Percentiles rank a stretch among this genome's conserved stretches.
These are phyloP conservation scores for Colletotrichum magnum DNA, from an alignment of 2,329 filamentous ascomycete species.

Conservation along the genomic window DNA sequence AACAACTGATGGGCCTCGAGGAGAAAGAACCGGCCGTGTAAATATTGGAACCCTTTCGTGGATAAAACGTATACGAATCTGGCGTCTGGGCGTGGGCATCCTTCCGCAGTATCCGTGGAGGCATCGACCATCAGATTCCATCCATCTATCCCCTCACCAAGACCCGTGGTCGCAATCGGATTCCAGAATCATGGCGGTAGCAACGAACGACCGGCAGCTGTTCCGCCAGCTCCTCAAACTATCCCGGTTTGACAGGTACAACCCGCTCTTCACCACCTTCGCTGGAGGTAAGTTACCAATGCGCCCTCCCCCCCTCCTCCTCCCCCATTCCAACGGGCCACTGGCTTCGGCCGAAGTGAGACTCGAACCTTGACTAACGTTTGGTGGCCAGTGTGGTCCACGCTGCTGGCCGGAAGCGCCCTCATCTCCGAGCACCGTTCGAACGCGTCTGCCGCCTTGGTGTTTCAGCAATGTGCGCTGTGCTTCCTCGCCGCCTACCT, in stretches of 20 bases:
- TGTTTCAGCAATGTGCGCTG: constrained; percentile 44
- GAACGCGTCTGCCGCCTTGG: constrained; percentile 34
- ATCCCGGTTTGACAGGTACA: constrained; percentile 37
- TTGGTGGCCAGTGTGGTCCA: constrained; percentile 28
- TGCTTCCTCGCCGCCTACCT: constrained; percentile 44
- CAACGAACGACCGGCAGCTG: background rate
- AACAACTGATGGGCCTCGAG: no score
- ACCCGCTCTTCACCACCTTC: constrained; percentile 35
- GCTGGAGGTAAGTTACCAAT: constrained; percentile 21
- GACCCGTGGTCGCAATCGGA: no score
- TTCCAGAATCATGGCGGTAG: no score
- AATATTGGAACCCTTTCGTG: no score
- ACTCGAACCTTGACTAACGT: background rate
- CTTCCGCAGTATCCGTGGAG: no score
- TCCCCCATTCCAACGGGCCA: no score
- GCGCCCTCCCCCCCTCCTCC: background rate
- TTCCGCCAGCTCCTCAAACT: constrained; percentile 31
- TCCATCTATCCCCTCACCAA: no score
- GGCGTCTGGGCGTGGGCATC: no score
- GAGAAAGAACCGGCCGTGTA: no score
- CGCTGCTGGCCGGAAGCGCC: constrained; percentile 34
- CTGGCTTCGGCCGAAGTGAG: constrained; percentile 13
- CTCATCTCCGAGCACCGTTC: constrained; percentile 14
- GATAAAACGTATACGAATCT: no score
- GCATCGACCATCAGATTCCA: no score